phyloP scores from a whole-genome alignment of 2,329 filamentous ascomycete species.

The Cadophora luteo-olivacea region DNA sequence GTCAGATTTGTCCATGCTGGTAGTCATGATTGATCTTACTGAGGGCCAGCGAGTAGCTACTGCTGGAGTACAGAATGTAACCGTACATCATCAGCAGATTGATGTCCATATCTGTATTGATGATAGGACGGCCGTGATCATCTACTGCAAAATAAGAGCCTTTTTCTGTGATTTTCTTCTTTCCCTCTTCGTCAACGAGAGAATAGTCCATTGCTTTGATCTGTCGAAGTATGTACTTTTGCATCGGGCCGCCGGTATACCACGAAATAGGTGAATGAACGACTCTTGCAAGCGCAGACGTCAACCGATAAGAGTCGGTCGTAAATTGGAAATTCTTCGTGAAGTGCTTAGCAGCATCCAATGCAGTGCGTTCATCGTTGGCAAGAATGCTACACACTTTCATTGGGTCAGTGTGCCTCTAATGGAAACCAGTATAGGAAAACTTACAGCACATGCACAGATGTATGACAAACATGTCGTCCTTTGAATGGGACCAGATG shows the following conservation, averaged over 20 bases:
- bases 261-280: slow-evolving; percentile 75
- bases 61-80: slow-evolving; percentile 84
- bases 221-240: slow-evolving; percentile 91
- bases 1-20: slow-evolving; percentile 21
- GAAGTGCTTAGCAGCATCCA: slow-evolving; percentile 78
- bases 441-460: slow-evolving; percentile 74
- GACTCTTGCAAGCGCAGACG: slow-evolving; percentile 77
- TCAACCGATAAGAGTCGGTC: slow-evolving; percentile 84
- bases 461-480: slow-evolving; percentile 75
- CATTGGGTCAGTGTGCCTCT: slow-evolving; percentile 27
- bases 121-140: slow-evolving; percentile 42
- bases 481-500: slow-evolving; percentile 76
- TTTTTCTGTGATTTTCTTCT: slow-evolving; percentile 52
- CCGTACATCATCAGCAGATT: slow-evolving; percentile 88
- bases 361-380: slow-evolving; percentile 78
- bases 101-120: slow-evolving; percentile 65
- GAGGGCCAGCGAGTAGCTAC: slow-evolving; percentile 82
- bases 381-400: slow-evolving; percentile 81
- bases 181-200: slow-evolving; percentile 59
- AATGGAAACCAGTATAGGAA: slow-evolving; percentile 12
- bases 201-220: slow-evolving; percentile 86
- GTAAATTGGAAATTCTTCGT: slow-evolving; percentile 82
- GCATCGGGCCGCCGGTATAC: slow-evolving; percentile 81
- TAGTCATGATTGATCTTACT: slow-evolving; percentile 53
- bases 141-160: slow-evolving; percentile 48